Base-by-base conservation (phyloP, 768 basidiomycete genomes). In the Mycena vitilis region DNA sequence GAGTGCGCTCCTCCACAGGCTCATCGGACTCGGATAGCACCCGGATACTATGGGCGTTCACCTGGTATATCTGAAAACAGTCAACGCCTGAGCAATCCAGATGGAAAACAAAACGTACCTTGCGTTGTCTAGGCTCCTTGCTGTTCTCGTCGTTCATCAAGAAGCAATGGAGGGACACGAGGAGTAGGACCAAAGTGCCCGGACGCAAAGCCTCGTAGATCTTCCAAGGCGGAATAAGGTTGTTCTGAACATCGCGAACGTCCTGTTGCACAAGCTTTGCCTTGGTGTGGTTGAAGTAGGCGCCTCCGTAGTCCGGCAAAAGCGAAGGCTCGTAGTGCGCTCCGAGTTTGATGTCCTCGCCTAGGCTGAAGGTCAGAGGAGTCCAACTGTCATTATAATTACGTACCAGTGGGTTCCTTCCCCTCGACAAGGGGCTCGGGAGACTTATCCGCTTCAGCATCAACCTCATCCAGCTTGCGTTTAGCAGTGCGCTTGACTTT, bases 161-260 rank as follows among this genome's bases (percentile, higher is more conserved):
- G 10, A 42, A 42, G 40, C 40, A 42, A 8, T 42, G 40, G 2
- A 42, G 40, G 10, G 40, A 42, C 4, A 16, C 40, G 16, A n/a
- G 5, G 10, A 37, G 45, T 0, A 60, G 18, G 0, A 60, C 34
- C 0, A 60, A 10, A 1, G 58, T 23, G 1, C 58, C 45, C 6
- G 42, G 23, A 7, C 58, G 58, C 0, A 60, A n/a, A 1, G 3
- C 58, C 2, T 44, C 5, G 34, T 60, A 60, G 16, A 47, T 10
- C 2, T 48, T 48, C 58, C 58, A 60, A 12, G 58, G 30, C 20
- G 58, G 45, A 15, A 60, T 60, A 1, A 60, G 44, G 11, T n/a
- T 60, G 44, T 60, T 60, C 23, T 60, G 10, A 5, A 8, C 45
- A 42, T 48, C 45, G 5, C 58, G 58, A 15, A 47, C 34, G 36